Evolutionary conservation across 2,329 filamentous ascomycete species (phyloP).

Genomic region (Paracorniculantispora psalliotae): DNA sequence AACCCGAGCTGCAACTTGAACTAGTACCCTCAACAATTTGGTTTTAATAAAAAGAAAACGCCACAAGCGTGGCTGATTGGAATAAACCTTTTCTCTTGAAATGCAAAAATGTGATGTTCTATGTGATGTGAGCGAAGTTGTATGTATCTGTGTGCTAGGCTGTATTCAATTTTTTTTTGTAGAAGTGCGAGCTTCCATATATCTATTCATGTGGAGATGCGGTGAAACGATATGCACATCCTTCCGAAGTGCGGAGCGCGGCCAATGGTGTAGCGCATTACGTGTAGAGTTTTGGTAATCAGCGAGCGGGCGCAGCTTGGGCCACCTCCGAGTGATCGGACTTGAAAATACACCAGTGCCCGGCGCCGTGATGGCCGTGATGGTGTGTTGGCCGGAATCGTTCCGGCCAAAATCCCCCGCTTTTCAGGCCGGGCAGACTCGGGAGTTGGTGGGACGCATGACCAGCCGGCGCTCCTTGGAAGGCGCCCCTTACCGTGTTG

Average conservation of each 20-base stretch:
- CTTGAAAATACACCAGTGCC: slow-evolving; percentile 9
- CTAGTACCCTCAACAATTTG: not conserved
- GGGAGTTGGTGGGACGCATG: slow-evolving; percentile 12
- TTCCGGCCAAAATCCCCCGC: slow-evolving; percentile 27
- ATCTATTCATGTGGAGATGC: slow-evolving; percentile 12
- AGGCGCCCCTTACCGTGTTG: not conserved
- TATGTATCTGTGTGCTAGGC: too few relatives aligned
- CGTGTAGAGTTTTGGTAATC: slow-evolving; percentile 3
- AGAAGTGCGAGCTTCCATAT: slow-evolving; percentile 5
- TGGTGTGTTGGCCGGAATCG: slow-evolving; percentile 28
- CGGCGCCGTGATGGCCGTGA: slow-evolving; percentile 26
- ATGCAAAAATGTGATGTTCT: not conserved
- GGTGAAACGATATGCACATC: not conserved
- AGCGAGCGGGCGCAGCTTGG: not conserved
- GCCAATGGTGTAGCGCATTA: slow-evolving; percentile 4
- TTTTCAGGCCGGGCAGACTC: slow-evolving; percentile 16
- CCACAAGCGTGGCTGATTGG: not conserved
- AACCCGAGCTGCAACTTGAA: not conserved
- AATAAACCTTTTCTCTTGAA: not conserved
- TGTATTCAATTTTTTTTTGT: not conserved
- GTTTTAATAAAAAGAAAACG: not conserved
- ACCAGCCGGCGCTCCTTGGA: not conserved
- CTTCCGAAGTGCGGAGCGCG: slow-evolving; percentile 9
- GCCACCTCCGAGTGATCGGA: slow-evolving; percentile 11
- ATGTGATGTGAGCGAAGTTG: not conserved